Evolutionary conservation across 1,139 yeast species (phyloP).

Genomic region (Debaryomycetaceae sp.): DNA sequence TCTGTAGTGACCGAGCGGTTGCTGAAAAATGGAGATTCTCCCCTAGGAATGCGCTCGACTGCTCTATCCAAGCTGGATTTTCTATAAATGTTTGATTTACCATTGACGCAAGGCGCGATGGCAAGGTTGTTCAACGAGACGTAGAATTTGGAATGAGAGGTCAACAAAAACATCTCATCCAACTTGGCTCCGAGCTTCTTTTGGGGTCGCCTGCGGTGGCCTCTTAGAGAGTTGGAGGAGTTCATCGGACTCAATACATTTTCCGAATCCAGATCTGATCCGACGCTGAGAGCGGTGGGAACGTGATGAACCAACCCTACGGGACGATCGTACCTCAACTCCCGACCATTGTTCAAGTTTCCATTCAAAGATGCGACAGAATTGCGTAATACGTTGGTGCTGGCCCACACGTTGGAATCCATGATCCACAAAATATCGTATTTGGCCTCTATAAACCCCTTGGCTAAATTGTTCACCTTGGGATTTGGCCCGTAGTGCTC

Average conservation of each 20-base stretch:
- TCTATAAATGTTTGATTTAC: conserved; percentile 81
- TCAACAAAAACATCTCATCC: conserved; percentile 82
- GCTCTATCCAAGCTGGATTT: conserved; percentile 66
- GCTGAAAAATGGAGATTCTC: conserved; percentile 26
- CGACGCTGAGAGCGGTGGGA: conserved; percentile 56
- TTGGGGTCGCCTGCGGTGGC: conserved; percentile 12
- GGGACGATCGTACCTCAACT: conserved; percentile 25
- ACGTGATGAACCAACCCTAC: conserved; percentile 78
- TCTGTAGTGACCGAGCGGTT: conserved; percentile 28
- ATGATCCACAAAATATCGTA: conserved; percentile 82
- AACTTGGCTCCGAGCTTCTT: conserved; percentile 59
- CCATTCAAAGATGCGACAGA: conserved; percentile 55
- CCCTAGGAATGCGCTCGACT: conserved; percentile 38
- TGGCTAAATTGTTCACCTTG: conserved; percentile 78
- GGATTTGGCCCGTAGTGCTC: conserved; percentile 83
- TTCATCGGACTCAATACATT: conserved; percentile 15
- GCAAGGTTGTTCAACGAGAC: conserved; percentile 70
- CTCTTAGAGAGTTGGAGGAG: conserved; percentile 1
- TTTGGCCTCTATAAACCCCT: conserved; percentile 67
- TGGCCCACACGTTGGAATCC: conserved; percentile 84
- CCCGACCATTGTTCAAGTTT: conserved; percentile 47
- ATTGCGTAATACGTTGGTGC: conserved; percentile 60
- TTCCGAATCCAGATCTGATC: conserved; percentile 16
- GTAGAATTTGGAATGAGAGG: conserved; percentile 84
- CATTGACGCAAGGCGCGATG: conserved; percentile 90